Conservation (phyloP, 176 grass and related monocot species). For the Ensete glaucum region DNA sequence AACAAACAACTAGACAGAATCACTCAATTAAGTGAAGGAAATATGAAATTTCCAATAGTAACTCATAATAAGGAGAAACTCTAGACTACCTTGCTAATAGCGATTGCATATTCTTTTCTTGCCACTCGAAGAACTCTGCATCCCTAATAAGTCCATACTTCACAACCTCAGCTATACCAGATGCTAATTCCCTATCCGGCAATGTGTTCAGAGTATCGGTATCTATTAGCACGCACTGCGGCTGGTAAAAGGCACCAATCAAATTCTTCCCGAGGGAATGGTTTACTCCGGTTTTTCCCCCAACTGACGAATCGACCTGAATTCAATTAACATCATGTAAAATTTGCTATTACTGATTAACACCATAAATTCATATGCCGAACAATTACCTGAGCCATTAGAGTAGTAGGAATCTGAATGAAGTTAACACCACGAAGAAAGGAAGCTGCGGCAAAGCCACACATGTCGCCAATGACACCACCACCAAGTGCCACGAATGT, state of each 20-base stretch:
- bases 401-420: conserved; percentile 95
- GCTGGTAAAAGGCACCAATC: conserved; percentile 87
- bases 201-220: conserved; percentile 79
- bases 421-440: conserved; percentile 97
- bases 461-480: conserved; percentile 96
- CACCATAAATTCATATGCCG: not conserved
- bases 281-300: conserved; percentile 89
- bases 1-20: not conserved
- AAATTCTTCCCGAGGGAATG: conserved; percentile 82
- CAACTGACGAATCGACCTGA: conserved; percentile 97
- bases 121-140: conserved; percentile 86
- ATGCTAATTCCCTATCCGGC: conserved; percentile 71
- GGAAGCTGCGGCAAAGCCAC: conserved; percentile 63
- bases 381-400: conserved; percentile 68
- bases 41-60: not conserved
- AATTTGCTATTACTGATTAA: not conserved
- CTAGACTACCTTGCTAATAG: conserved; percentile 59
- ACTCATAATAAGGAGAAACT: not conserved
- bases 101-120: conserved; percentile 75
- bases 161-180: conserved; percentile 75
- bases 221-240: conserved; percentile 82
- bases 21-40: not conserved
- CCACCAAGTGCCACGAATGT: conserved; percentile 87
- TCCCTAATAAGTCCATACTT: conserved; percentile 98
- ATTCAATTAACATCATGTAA: conserved; percentile 5